These are phyloP conservation scores for Auriscalpium orientale DNA, from an alignment of 768 basidiomycete genomes.

Conservation along the genomic window DNA sequence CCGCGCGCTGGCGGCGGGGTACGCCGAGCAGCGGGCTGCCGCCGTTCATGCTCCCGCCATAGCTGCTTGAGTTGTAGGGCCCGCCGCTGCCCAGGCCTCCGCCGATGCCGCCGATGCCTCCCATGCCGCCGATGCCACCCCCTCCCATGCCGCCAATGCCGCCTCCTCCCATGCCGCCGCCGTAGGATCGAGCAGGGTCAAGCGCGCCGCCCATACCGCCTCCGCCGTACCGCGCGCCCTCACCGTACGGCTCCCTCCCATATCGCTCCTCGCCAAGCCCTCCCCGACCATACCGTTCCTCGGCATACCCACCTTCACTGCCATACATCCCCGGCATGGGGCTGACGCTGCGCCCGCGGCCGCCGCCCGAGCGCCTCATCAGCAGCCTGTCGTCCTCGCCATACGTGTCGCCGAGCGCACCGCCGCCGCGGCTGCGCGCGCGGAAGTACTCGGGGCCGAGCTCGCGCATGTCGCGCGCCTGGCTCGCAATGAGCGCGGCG, in stretches of 20 bases:
- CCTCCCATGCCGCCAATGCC: too few relatives aligned
- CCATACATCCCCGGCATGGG: neutral
- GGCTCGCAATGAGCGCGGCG: neutral
- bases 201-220: neutral
- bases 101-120: too few relatives aligned
- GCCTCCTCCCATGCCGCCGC: neutral
- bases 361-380: neutral
- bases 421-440: neutral
- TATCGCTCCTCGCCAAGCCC: neutral
- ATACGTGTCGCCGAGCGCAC: neutral
- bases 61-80: too few relatives aligned
- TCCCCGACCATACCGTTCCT: neutral
- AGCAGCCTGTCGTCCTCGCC: neutral
- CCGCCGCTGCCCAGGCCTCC: too few relatives aligned
- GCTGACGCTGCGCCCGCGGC: neutral
- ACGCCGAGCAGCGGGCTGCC: too few relatives aligned
- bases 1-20: too few relatives aligned
- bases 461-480: neutral
- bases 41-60: too few relatives aligned
- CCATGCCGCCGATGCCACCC: too few relatives aligned
- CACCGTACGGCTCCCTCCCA: neutral
- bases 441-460: neutral
- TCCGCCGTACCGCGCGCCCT: neutral
- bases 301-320: neutral
- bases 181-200: neutral